These are phyloP conservation scores for Boletus speciosus DNA, from an alignment of 768 basidiomycete genomes.

Conservation along the genomic window DNA sequence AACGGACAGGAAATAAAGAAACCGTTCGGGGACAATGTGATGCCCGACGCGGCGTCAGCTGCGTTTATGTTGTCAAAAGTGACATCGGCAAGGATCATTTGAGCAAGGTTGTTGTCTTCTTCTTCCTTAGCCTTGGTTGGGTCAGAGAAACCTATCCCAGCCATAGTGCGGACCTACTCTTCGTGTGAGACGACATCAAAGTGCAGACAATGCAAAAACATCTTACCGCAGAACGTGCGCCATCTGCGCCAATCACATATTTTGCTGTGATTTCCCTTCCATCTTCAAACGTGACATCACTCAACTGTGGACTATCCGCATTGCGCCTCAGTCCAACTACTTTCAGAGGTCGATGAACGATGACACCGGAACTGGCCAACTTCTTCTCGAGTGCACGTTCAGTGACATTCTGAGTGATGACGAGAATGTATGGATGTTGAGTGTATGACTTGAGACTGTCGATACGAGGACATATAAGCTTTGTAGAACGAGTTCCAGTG, in stretches of 20 bases:
- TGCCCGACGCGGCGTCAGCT: slow-evolving; percentile 5
- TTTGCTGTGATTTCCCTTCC: slow-evolving; percentile 41
- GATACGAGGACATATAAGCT: slow-evolving; percentile 32
- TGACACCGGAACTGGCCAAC: slow-evolving; percentile 32
- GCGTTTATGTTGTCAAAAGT: slow-evolving; percentile 23
- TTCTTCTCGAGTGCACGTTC: slow-evolving; percentile 39
- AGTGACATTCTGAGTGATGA: slow-evolving; percentile 43
- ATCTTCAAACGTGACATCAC: slow-evolving; percentile 44
- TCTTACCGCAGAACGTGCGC: slow-evolving; percentile 43
- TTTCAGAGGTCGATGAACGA: slow-evolving; percentile 37
- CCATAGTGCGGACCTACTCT: slow-evolving; percentile 39
- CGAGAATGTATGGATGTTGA: slow-evolving; percentile 41
- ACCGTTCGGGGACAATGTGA: slow-evolving; percentile 27
- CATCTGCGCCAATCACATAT: slow-evolving; percentile 52
- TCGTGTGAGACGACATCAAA: background rate
- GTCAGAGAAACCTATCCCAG: slow-evolving; percentile 43
- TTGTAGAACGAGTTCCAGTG: slow-evolving; percentile 31
- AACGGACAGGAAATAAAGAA: slow-evolving; percentile 38
- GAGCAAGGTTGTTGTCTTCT: slow-evolving; percentile 29
- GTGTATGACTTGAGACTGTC: slow-evolving; percentile 38
- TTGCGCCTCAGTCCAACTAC: slow-evolving; percentile 36
- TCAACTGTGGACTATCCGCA: slow-evolving; percentile 24
- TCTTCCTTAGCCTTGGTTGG: slow-evolving; percentile 33
- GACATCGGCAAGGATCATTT: slow-evolving; percentile 48
- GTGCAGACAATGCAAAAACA: background rate